Conservation (phyloP, 495 filamentous ascomycete genomes). For the Aspergillus ostianus region DNA sequence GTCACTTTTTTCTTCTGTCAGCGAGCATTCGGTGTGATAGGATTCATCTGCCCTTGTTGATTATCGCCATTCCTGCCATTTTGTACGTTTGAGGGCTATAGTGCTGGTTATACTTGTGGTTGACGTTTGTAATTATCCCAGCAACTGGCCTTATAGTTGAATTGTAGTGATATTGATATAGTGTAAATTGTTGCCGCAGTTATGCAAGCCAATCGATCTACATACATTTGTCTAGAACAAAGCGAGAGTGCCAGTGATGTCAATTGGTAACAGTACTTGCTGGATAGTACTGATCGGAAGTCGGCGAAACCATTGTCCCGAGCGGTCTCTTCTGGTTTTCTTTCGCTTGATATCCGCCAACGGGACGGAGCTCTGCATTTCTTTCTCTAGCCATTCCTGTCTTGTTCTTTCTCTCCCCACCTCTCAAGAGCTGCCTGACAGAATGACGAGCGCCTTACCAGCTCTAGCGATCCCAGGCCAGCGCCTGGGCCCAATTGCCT, state of each 20-base stretch:
- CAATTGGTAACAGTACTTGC: no score
- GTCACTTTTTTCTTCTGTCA: conserved; percentile 29
- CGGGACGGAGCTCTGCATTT: not conserved
- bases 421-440: not conserved
- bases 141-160: conserved; percentile 30
- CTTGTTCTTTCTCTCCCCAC: not conserved
- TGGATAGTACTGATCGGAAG: no score
- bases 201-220: not conserved
- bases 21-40: conserved; percentile 42
- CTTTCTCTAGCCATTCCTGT: not conserved
- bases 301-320: not conserved
- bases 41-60: conserved; percentile 13
- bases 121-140: conserved; percentile 38
- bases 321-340: not conserved
- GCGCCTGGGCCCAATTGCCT: conserved; percentile 62
- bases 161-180: conserved; percentile 23
- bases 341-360: not conserved
- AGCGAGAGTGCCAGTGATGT: not conserved
- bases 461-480: conserved; percentile 65
- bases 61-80: not conserved
- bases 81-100: conserved; percentile 5
- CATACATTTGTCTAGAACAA: not conserved
- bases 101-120: conserved; percentile 29
- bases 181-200: conserved; percentile 5
- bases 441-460: conserved; percentile 30